phyloP scores from a whole-genome alignment of 441 rosid genomes.

The Populus hybrid region DNA sequence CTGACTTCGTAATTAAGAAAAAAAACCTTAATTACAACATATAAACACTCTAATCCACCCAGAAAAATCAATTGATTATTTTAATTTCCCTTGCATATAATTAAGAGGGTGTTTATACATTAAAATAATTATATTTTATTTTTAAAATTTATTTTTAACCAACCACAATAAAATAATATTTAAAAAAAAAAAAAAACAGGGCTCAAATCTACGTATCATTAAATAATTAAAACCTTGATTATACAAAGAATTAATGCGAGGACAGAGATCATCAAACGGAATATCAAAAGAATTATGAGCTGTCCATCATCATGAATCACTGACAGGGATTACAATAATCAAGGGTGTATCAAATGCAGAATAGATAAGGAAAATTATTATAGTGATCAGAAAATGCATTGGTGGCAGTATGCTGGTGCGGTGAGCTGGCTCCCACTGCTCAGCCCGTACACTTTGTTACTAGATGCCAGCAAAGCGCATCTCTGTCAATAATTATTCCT shows the following conservation, averaged over 20 bases:
- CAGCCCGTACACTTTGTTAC: slow-evolving; percentile 3
- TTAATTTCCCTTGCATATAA: too few relatives aligned
- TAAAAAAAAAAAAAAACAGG: too few relatives aligned
- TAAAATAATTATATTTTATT: too few relatives aligned
- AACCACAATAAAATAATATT: too few relatives aligned
- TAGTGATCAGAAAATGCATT: neutral
- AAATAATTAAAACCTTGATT: neutral
- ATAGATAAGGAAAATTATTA: neutral
- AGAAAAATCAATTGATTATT: neutral
- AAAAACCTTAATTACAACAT: too few relatives aligned
- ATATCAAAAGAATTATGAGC: neutral
- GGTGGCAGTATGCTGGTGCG: neutral
- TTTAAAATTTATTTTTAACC: too few relatives aligned
- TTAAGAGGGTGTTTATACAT: too few relatives aligned
- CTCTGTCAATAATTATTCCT: slow-evolving; percentile 18
- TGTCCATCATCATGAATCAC: neutral
- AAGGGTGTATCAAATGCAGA: neutral
- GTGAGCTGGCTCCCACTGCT: slow-evolving; percentile 51
- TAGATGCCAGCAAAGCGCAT: slow-evolving; percentile 35
- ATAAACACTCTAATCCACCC: neutral
- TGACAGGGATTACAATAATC: neutral
- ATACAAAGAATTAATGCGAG: neutral
- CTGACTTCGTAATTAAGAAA: too few relatives aligned
- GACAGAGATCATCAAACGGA: neutral
- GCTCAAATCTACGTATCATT: neutral